These are phyloP conservation scores for Raffaelea ambrosiae DNA, from an alignment of 2,329 filamentous ascomycete genomes.

Conservation along the genomic window DNA sequence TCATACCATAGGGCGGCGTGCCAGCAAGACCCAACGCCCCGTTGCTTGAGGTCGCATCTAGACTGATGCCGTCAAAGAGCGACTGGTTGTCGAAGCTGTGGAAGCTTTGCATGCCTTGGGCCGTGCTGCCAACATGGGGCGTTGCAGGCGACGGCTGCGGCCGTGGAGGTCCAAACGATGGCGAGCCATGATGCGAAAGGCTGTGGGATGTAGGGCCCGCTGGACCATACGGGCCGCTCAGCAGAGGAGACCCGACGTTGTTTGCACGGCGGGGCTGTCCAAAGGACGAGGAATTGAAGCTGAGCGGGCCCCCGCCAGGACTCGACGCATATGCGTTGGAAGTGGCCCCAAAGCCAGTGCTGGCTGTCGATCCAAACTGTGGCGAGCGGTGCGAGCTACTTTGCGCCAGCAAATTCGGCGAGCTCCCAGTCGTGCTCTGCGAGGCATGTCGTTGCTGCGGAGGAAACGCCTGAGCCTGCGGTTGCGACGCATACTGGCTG, in stretches of 20 bases:
- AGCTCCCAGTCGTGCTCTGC: conserved; percentile 7
- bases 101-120: conserved; percentile 14
- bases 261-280: conserved; percentile 9
- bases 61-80: conserved; percentile 19
- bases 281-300: conserved; percentile 11
- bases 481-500: conserved; percentile 1
- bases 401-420: conserved; percentile 8
- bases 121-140: conserved; percentile 5
- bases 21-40: conserved; percentile 16
- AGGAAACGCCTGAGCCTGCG: conserved; percentile 16
- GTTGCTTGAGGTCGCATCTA: conserved; percentile 19
- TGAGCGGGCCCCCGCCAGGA: conserved; percentile 3
- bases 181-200: conserved; percentile 9
- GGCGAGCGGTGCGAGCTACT: conserved; percentile 10
- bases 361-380: conserved; percentile 7
- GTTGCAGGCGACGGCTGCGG: conserved; percentile 12
- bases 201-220: conserved; percentile 1
- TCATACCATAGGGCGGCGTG: conserved; percentile 16
- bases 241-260: conserved; percentile 8
- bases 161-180: conserved; percentile 11
- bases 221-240: conserved; percentile 9
- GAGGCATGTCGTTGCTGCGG: conserved; percentile 15
- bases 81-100: conserved; percentile 14
- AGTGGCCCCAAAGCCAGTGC: background rate
- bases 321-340: conserved; percentile 2